Evolutionary conservation across 768 basidiomycete genomes (phyloP), one percentile per base, ranked within the genome.

Genomic region (Sarcodon aspratus): DNA sequence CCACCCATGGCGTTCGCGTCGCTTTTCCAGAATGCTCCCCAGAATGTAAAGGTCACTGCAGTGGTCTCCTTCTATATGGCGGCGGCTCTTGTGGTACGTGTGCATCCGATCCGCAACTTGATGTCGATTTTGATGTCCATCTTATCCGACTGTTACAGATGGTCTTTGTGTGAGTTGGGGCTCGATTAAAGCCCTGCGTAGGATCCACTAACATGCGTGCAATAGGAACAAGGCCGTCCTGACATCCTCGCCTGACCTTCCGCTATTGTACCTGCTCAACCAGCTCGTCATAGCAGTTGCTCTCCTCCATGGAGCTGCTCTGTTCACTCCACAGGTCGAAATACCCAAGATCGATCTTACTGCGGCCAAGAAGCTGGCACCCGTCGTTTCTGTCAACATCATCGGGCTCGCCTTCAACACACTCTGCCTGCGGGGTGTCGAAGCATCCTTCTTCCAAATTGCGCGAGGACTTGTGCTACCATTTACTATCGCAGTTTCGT

Each of bases 401-500:
- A 65, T 79, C 7, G 85, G 86, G 1, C 70, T 90, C 4, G 75
- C 85, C 1, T 87, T 88, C 69, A 88, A 88, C 54, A 86, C 80
- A 1, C 72, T 87, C 6, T 89, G 87, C 57, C 68, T 89, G 47
- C 73, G 84, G 27, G 80, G 77, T 47, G 85, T 90, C 15, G 86
- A 89, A 49, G 85, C 86, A 2, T 79, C 81, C 0, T 90, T 83
- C 63, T 90, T 87, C 64, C 85, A 91, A 82, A 88, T 94, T 57
- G 90, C 89, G 1, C 70, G 89, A 55, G 89, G 90, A 0, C 73
- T 94, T 35, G 82, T 88, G 3, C 71, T 94, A 5, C 90, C 90
- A 0, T 71, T 88, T 44, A 94, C 90, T 1, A 87, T 92, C 48
- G 52, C 77, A 21, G 78, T 90, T 38, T 84, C 85, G 2, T 80